Evolutionary conservation across 2,329 filamentous ascomycete genomes (phyloP), one percentile per base, ranked within the genome.

Genomic region (Colletotrichum truncatum): DNA sequence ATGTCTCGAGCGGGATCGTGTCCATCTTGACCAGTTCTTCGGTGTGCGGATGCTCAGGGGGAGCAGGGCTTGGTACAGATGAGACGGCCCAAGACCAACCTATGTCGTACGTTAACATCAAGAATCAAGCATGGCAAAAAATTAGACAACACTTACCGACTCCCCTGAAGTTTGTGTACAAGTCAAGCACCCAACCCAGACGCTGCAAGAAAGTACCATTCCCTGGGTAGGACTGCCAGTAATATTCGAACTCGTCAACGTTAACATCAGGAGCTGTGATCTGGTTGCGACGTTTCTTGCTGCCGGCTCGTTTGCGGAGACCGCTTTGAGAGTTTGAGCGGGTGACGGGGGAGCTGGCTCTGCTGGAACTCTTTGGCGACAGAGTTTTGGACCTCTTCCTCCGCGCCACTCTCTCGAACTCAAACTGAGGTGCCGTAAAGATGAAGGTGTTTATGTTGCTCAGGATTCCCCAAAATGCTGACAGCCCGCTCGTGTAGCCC

Each of bases 211-310:
- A 83, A 1, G 84, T 73, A 2, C 75, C 83, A 3, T 83, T 73
- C 4, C 80, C 78, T 0, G 88, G 88, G 68, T 85, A 91, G 1
- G 81, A 75, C 72, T 91, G 83, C 88, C 88, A 91, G 70, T 85
- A 83, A 60, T 89, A 89, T 62, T 86, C 81, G 46, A 77, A 77
- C 16, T 77, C 71, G 10, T 63, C 59, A 7, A 64, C 51, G 16
- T 66, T 52, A 8, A 51, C 59, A 11, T 66, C 64, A 9, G 58
- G 58, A 4, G 64, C 64, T 4, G 36, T 43, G 43, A 55, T 57
- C 10, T 52, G 52, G n/a, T 34, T 39, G 23, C 30, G 51, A 28
- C 62, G 48, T 46, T 39, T 64, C 34, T 66, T 66, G 45, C 46
- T 58, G 21, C 59, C 59, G 18, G 28, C 45, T 14, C 64, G 43